phyloP scores from a whole-genome alignment of 805 yeast species.

The Alloascoidea hylecoeti region DNA sequence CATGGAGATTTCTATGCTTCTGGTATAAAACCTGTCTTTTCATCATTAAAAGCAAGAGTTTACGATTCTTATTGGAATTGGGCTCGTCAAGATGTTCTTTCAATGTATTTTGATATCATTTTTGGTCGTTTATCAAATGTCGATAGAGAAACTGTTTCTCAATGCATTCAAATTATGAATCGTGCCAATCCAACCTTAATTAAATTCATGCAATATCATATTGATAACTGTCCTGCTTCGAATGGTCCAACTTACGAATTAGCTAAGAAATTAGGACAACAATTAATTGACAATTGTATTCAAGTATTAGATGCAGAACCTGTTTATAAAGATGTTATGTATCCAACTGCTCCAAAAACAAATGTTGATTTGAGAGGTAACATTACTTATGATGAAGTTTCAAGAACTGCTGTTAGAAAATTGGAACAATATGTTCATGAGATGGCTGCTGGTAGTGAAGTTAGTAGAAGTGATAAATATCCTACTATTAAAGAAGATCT shows the following conservation, averaged over 20 bases:
- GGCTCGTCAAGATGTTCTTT: conserved; percentile 95
- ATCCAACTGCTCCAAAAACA: conserved; percentile 93
- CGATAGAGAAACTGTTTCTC: conserved; percentile 92
- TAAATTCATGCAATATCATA: conserved; percentile 92
- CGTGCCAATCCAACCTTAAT: conserved; percentile 88
- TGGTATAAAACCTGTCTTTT: conserved; percentile 84
- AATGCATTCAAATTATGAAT: conserved; percentile 96
- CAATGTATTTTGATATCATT: conserved; percentile 90
- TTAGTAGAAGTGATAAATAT: conserved; percentile 48
- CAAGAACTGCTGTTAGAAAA: conserved; percentile 85
- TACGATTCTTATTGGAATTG: conserved; percentile 99
- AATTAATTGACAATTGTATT: conserved; percentile 88
- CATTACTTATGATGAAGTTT: conserved; percentile 69
- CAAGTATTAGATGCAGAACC: conserved; percentile 74
- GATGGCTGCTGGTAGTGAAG: conserved; percentile 90
- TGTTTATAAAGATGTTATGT: conserved; percentile 87
- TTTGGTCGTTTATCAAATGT: conserved; percentile 85
- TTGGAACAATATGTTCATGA: conserved; percentile 90
- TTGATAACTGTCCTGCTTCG: conserved; percentile 69
- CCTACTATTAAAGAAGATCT: conserved; percentile 80
- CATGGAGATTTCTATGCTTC: conserved; percentile 89
- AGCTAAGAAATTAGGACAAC: conserved; percentile 83
- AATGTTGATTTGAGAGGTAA: conserved; percentile 80
- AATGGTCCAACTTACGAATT: conserved; percentile 89
- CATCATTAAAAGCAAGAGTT: conserved; percentile 85